Evolutionary conservation across 1,284 basidiomycete genomes (phyloP).

Genomic region (Anthracocystis walkeri): DNA sequence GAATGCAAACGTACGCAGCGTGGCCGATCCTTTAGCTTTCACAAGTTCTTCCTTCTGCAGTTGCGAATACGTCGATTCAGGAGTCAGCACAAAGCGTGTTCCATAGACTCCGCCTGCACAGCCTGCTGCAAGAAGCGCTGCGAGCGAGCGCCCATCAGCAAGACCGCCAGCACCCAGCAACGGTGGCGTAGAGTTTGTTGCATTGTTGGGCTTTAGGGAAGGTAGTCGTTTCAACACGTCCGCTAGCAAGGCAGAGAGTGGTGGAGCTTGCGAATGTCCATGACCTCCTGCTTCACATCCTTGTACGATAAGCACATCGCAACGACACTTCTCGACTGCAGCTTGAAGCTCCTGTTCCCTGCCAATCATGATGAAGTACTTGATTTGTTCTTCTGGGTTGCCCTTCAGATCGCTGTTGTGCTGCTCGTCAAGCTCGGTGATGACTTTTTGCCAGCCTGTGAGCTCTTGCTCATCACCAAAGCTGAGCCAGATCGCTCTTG

Average conservation of each 20-base stretch:
- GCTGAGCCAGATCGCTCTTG: conserved; percentile 62
- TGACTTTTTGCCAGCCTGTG: conserved; percentile 43
- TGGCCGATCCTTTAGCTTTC: conserved; percentile 40
- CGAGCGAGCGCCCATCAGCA: conserved; percentile 51
- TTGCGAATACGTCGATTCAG: conserved; percentile 58
- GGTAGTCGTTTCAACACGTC: conserved; percentile 27
- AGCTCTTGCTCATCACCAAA: conserved; percentile 60
- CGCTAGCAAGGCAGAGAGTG: conserved; percentile 49
- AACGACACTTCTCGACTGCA: conserved; percentile 49
- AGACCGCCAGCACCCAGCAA: conserved; percentile 65
- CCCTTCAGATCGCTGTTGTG: conserved; percentile 35
- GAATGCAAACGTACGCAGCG: conserved; percentile 61
- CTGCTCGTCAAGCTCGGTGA: conserved; percentile 45
- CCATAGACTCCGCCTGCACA: conserved; percentile 65
- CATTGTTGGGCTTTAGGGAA: conserved; percentile 31
- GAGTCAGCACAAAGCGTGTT: conserved; percentile 65
- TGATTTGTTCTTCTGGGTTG: conserved; percentile 31
- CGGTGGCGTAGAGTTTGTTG: conserved; percentile 18
- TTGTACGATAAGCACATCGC: conserved; percentile 63
- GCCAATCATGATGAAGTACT: conserved; percentile 60
- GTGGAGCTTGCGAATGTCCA: conserved; percentile 59
- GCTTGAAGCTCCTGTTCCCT: conserved; percentile 45
- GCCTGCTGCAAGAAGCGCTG: conserved; percentile 56
- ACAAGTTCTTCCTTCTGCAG: conserved; percentile 60
- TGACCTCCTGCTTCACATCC: conserved; percentile 65